Evolutionary conservation across 371 early-diverging fungal genomes (phyloP).

Genomic region (Mucor sp.): DNA sequence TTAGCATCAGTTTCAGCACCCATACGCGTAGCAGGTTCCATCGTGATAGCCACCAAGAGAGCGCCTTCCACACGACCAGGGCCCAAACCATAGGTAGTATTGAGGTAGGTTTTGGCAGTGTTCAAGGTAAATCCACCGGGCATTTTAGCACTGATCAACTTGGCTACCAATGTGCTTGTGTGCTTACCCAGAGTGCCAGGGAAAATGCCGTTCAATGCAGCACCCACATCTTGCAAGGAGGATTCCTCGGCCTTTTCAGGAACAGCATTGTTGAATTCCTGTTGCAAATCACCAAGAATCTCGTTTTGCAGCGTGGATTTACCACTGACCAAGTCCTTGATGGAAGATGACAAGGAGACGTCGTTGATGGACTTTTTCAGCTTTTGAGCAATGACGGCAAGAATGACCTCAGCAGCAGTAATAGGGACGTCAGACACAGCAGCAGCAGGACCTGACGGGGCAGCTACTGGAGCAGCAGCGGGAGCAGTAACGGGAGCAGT

Average conservation of each 20-base stretch:
- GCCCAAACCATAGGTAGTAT: constrained; percentile 77
- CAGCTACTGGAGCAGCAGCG: constrained; percentile 54
- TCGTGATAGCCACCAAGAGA: constrained; percentile 78
- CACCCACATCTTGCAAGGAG: constrained; percentile 81
- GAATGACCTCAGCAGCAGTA: constrained; percentile 75
- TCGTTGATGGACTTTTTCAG: constrained; percentile 82
- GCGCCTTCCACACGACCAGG: constrained; percentile 81
- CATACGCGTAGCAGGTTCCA: constrained; percentile 85
- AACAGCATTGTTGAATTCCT: constrained; percentile 84
- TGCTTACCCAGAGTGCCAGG: constrained; percentile 84
- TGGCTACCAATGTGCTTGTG: constrained; percentile 73
- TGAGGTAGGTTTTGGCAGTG: constrained; percentile 73
- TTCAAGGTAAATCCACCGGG: constrained; percentile 90
- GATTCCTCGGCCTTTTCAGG: constrained; percentile 94
- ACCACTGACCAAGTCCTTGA: constrained; percentile 94
- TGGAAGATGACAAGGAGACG: constrained; percentile 75
- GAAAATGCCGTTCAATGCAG: constrained; percentile 63
- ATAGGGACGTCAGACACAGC: constrained; percentile 76
- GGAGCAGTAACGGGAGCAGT: constrained; percentile 48
- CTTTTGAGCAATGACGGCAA: constrained; percentile 87
- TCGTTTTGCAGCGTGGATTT: constrained; percentile 96
- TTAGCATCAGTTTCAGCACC: constrained; percentile 83
- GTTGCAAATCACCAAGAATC: constrained; percentile 92
- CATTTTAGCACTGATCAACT: constrained; percentile 88
- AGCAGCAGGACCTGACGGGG: constrained; percentile 51